A percentile compares a stretch with the other conserved stretches of the same genome.
These are phyloP conservation scores for Helotiales sp. DNA, from an alignment of 2,329 filamentous ascomycete genomes.

Conservation along the genomic window DNA sequence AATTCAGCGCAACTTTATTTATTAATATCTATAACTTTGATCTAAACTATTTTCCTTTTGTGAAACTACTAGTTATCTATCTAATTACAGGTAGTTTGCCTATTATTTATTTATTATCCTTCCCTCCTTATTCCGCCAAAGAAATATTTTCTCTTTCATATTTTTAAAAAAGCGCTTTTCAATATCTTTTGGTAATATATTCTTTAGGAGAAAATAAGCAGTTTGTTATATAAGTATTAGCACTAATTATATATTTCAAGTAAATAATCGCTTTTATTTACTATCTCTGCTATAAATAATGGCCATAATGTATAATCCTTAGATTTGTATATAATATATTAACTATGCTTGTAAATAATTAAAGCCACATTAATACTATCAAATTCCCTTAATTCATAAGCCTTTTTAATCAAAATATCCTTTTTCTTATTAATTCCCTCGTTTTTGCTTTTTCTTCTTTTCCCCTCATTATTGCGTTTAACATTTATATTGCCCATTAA, in stretches of 20 bases:
- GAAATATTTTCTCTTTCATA: conserved; percentile 17
- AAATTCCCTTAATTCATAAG: conserved; percentile 24
- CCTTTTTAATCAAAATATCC: conserved; percentile 22
- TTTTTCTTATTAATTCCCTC: conserved; percentile 26
- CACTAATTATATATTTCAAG: conserved; percentile 15
- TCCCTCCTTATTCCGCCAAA: conserved; percentile 13
- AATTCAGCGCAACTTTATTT: conserved; percentile 18
- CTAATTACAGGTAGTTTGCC: conserved; percentile 1
- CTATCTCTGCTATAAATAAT: conserved; percentile 27
- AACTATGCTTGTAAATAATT: conserved; percentile 23
- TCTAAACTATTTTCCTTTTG: conserved; percentile 16
- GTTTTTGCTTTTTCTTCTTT: conserved; percentile 22
- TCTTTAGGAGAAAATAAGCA: conserved; percentile 26
- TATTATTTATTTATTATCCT: conserved; percentile 19
- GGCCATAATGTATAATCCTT: conserved; percentile 17
- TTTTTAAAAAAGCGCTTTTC: conserved; percentile 26
- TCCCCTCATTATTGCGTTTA: conserved; percentile 15
- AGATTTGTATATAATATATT: conserved; percentile 25
- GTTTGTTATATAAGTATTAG: conserved; percentile 28
- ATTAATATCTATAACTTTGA: conserved; percentile 11
- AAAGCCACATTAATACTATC: conserved; percentile 25
- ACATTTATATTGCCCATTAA: conserved; percentile 10
- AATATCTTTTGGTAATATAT: conserved; percentile 24
- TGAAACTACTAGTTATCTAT: conserved; percentile 14
- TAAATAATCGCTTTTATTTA: conserved; percentile 24